phyloP scores from a whole-genome alignment of 2,329 filamentous ascomycete species.

The Metarhizium anisopliae region DNA sequence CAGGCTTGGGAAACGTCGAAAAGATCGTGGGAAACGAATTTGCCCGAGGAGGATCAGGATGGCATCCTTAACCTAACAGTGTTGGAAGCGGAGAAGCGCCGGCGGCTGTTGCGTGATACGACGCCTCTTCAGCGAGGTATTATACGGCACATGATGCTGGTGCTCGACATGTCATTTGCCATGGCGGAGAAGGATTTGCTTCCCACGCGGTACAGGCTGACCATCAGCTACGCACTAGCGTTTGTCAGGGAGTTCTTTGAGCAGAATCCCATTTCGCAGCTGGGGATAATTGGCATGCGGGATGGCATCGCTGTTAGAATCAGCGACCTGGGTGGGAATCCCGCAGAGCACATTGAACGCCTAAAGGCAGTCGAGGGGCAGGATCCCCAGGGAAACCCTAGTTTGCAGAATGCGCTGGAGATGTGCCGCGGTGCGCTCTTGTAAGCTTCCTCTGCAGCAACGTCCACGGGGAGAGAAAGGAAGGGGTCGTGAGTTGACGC shows the following conservation, averaged over 20 bases:
- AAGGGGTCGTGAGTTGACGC: too few species aligned
- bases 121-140: slow-evolving; percentile 94
- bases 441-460: slow-evolving; percentile 31
- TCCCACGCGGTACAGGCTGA: slow-evolving; percentile 76
- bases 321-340: slow-evolving; percentile 86
- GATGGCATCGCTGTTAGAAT: slow-evolving; percentile 82
- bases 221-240: slow-evolving; percentile 71
- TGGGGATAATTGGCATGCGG: slow-evolving; percentile 86
- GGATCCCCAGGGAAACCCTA: slow-evolving; percentile 67
- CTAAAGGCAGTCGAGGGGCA: slow-evolving; percentile 57
- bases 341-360: slow-evolving; percentile 74
- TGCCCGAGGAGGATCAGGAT: slow-evolving; percentile 62
- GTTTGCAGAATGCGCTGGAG: slow-evolving; percentile 89
- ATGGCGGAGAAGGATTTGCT: slow-evolving; percentile 95
- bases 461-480: slow-evolving; percentile 5
- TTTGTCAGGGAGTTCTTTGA: slow-evolving; percentile 96
- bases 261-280: slow-evolving; percentile 95
- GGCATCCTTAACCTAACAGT: slow-evolving; percentile 70
- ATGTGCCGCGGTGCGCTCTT: slow-evolving; percentile 90
- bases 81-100: slow-evolving; percentile 73
- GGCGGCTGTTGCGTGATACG: slow-evolving; percentile 79
- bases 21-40: slow-evolving; percentile 62
- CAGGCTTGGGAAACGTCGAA: slow-evolving; percentile 60
- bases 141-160: slow-evolving; percentile 87
- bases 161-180: slow-evolving; percentile 84